Evolutionary conservation across 106 monocot genomes (phyloP), one percentile per base, ranked within the genome.

Genomic region (Iris macrosiphon): DNA sequence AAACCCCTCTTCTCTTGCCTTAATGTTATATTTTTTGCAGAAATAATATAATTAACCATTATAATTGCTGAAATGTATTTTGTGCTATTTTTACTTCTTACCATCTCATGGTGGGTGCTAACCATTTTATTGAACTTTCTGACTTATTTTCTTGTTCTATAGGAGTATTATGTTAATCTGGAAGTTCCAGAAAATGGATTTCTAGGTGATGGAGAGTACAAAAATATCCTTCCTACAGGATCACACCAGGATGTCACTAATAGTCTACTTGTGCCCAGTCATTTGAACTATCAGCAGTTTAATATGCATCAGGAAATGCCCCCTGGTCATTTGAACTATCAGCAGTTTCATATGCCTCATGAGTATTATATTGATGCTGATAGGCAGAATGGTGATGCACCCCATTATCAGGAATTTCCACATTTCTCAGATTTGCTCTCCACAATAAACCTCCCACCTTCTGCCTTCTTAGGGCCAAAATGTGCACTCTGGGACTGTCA

Each of bases 401-500:
- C 47, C 25, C 57, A 58, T 6, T 58, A 40, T 58, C 57, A 39
- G 6, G 57, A 58, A 19, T 52, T 69, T 25, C 61, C 73, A 7
- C 73, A 87, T 46, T 72, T 86, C 35, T 64, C 90, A 29, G 76
- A 96, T 52, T 56, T 87, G 40, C 68, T 90, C 15, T 72, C 77
- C n/a, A 63, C 82, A 53, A 89, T 89, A 64, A 82, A 61, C 44
- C 82, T 86, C 15, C 86, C 82, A 43, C 75, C 96, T 49, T 59
- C 86, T 66, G 90, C 96, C 14, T 96, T 83, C 44, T 65, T 90
- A 46, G 66, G 72, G 62, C 86, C 90, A 49, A 96, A 96, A 67
- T 96, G 96, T 65, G 85, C 96, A 39, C 71, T 96, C 0, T 96
- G 90, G 96, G 96, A 96, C 63, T 96, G 96, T 40, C 85, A 79